Conservation (phyloP, 768 basidiomycete genomes). For the Pholiota molesta region DNA sequence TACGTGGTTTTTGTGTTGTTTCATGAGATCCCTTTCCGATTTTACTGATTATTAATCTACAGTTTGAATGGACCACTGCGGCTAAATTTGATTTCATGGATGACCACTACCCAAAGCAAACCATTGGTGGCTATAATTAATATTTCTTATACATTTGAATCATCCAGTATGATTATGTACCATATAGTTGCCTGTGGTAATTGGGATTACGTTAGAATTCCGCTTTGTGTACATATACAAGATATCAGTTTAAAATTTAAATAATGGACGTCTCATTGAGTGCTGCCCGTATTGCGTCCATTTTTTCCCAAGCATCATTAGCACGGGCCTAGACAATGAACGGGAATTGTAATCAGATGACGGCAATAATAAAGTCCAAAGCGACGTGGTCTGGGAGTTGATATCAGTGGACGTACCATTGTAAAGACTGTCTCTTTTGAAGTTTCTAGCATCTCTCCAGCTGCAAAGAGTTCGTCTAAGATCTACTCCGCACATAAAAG, state of each 20-base stretch:
- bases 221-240: background rate
- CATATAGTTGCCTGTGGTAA: background rate
- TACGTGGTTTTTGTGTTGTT: constrained; percentile 34
- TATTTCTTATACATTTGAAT: too few relatives aligned
- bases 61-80: constrained; percentile 62
- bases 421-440: constrained; percentile 70
- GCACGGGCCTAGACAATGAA: constrained; percentile 10
- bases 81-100: constrained; percentile 61
- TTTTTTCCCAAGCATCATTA: constrained; percentile 16
- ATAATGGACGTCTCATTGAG: constrained; percentile 6
- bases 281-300: constrained; percentile 4
- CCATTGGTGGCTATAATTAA: constrained; percentile 3
- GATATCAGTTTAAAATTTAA: background rate
- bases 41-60: constrained; percentile 5
- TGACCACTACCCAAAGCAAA: constrained; percentile 44
- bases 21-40: background rate
- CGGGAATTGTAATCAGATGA: too few relatives aligned
- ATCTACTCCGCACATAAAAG: constrained; percentile 46
- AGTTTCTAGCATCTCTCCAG: constrained; percentile 93
- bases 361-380: too few relatives aligned
- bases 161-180: background rate
- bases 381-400: too few relatives aligned
- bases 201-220: background rate
- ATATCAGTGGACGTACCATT: constrained; percentile 22
- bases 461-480: constrained; percentile 90